Conservation (phyloP, 2,329 filamentous ascomycete genomes). For the Trichoderma gracile region DNA sequence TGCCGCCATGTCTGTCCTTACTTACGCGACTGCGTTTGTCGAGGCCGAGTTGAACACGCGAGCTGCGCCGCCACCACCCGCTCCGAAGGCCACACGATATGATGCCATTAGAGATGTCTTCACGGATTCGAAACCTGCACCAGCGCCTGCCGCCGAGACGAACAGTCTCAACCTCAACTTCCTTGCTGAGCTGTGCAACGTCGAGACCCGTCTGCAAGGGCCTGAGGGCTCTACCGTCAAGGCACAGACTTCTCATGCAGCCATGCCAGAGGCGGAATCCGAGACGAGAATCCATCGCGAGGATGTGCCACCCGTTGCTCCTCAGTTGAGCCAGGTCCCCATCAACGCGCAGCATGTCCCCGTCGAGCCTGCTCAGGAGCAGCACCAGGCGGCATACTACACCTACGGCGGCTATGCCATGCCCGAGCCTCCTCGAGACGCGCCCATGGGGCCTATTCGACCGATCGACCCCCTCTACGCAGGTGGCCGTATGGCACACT, state of each 20-base stretch:
- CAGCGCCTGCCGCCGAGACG: conserved; percentile 31
- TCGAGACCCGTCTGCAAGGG: conserved; percentile 34
- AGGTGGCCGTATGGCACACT: conserved; percentile 38
- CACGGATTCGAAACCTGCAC: conserved; percentile 40
- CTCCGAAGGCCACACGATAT: conserved; percentile 39
- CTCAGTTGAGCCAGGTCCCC: conserved; percentile 28
- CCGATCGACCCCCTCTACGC: conserved; percentile 39
- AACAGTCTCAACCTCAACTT: conserved; percentile 37
- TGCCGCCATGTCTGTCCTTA: conserved; percentile 36
- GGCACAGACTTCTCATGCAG: conserved; percentile 4
- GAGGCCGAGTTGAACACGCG: conserved; percentile 35
- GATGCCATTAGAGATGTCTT: conserved; percentile 48
- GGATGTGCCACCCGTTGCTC: conserved; percentile 30
- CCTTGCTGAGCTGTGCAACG: conserved; percentile 40
- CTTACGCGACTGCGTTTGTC: conserved; percentile 38
- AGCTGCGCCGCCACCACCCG: conserved; percentile 30
- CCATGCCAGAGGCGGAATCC: conserved; percentile 19
- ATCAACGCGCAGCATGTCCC: conserved; percentile 31
- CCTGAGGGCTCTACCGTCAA: conserved; percentile 25
- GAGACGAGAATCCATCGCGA: conserved; percentile 32
- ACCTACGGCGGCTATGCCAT: conserved; percentile 35
- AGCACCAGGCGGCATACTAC: conserved; percentile 33
- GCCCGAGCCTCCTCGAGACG: conserved; percentile 34
- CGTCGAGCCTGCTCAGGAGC: conserved; percentile 27
- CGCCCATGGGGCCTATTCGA: conserved; percentile 35